These are phyloP conservation scores for Exophiala alcalophila DNA, from an alignment of 2,329 filamentous ascomycete genomes.

Conservation along the genomic window DNA sequence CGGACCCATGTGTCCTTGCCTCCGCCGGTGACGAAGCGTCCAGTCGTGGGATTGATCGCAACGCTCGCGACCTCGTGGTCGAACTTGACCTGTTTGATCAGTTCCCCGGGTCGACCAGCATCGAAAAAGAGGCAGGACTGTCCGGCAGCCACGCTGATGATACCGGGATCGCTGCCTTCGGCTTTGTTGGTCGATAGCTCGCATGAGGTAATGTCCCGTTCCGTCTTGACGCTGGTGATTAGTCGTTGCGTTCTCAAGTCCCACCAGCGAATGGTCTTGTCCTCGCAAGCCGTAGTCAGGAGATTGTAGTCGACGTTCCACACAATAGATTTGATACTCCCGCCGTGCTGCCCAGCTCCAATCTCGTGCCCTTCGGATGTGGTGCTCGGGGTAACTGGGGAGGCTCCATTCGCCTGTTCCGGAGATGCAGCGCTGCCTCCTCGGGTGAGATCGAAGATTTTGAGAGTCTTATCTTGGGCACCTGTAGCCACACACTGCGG, in stretches of 20 bases:
- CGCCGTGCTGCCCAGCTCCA: slow-evolving; percentile 75
- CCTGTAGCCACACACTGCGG: slow-evolving; percentile 85
- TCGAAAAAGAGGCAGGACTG: slow-evolving; percentile 93
- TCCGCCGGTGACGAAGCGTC: slow-evolving; percentile 85
- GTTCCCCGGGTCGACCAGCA: slow-evolving; percentile 62
- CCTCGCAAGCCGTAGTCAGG: slow-evolving; percentile 83
- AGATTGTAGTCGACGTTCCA: slow-evolving; percentile 89
- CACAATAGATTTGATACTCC: slow-evolving; percentile 92
- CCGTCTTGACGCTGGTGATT: slow-evolving; percentile 72
- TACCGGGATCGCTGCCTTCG: slow-evolving; percentile 65
- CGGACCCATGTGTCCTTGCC: slow-evolving; percentile 95
- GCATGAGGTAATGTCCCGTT: slow-evolving; percentile 85
- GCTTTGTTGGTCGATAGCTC: slow-evolving; percentile 72
- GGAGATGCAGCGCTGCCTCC: slow-evolving; percentile 44
- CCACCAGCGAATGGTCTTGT: slow-evolving; percentile 93
- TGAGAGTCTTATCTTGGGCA: slow-evolving; percentile 93
- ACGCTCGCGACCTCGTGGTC: slow-evolving; percentile 87
- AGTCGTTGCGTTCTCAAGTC: slow-evolving; percentile 74
- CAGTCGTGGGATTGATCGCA: slow-evolving; percentile 74
- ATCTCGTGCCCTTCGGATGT: slow-evolving; percentile 61
- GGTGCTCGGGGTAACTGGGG: slow-evolving; percentile 37
- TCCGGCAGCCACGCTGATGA: slow-evolving; percentile 88
- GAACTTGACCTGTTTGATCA: slow-evolving; percentile 76
- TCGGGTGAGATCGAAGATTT: slow-evolving; percentile 77
- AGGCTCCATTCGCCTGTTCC: slow-evolving; percentile 39